Base-by-base conservation (phyloP, 306 rosid genomes). In the Glycine latifolia region DNA sequence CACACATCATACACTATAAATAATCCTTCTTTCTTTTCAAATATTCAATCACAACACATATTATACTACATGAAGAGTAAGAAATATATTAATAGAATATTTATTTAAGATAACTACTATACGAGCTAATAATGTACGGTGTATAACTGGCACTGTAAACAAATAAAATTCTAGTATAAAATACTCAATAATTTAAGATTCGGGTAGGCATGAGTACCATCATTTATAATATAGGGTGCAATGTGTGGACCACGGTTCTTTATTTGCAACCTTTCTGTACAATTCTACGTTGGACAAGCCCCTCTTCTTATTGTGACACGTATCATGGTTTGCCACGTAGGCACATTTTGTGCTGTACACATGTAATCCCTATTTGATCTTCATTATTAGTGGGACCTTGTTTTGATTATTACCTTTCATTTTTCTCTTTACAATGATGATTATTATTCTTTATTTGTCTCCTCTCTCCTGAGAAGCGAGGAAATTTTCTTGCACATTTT, bases 301-400 rank as follows among this genome's bases (percentile, higher is more conserved):
- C 4, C 33, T 33, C 62, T 54, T 55, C 35, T 13, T 55, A 1
- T 1, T 6, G 17, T 47, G 81, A 72, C 85, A 76, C 77, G 81
- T 58, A 9, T 59, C 17, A 6, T 49, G 39, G n/a, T 17, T 59
- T 13, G 55, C 14, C 69, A 76, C 67, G 56, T 48, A 31, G 55
- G 15, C 56, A 49, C 12, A 3, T 2, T 3, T 5, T 76, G 11
- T 8, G 53, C n/a, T 15, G 15, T 6, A 48, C 77, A 82, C 81
- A 13, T 56, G 73, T 58, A 55, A 82, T 20, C 14, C 11, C 2
- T 17, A 15, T 20, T 14, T 15, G 15, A 47, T 49, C 20, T 16
- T 37, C 66, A 47, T 47, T 9, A 76, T 16, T 82, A n/a, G 66
- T 55, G 9, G 71, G 76, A 56, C 77, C 81, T 26, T 26, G 7